A percentile compares a stretch with the other conserved stretches of the same genome.
phyloP scores from a whole-genome alignment of 2,329 filamentous ascomycete species.

The Coleophoma eucalyptorum region DNA sequence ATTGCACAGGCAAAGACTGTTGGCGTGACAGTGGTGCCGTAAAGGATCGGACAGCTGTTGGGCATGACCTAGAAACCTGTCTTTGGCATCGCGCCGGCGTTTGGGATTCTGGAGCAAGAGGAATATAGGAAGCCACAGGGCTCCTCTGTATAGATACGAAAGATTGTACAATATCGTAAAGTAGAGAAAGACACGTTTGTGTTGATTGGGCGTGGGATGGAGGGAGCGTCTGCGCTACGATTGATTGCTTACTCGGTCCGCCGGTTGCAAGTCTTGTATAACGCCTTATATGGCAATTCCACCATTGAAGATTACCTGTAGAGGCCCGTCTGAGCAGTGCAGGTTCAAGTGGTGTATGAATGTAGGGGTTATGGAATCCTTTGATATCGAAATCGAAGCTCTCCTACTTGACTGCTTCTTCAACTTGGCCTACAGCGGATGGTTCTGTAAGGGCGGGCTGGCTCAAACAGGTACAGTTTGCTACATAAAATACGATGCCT shows the following conservation, averaged over 20 bases:
- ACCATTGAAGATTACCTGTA: no score
- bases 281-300: neutral
- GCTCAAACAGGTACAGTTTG: no score
- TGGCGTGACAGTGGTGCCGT: constrained; percentile 68
- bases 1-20: constrained; percentile 74
- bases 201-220: neutral
- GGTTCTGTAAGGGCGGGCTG: no score
- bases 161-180: constrained; percentile 9
- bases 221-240: no score
- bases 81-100: constrained; percentile 25
- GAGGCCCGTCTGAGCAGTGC: no score
- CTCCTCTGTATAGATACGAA: constrained; percentile 1
- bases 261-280: neutral
- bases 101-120: constrained; percentile 6
- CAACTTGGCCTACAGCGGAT: no score
- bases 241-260: no score
- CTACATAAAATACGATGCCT: no score
- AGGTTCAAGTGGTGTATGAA: no score
- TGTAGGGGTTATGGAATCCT: no score
- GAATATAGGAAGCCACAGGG: neutral
- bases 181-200: neutral
- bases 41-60: constrained; percentile 2
- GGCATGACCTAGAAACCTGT: neutral
- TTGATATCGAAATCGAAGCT: no score
- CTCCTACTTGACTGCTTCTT: no score